A percentile compares a stretch with the other conserved stretches of the same genome.
These are phyloP conservation scores for Luffa acutangula DNA, from an alignment of 306 rosid species.

Conservation along the genomic window DNA sequence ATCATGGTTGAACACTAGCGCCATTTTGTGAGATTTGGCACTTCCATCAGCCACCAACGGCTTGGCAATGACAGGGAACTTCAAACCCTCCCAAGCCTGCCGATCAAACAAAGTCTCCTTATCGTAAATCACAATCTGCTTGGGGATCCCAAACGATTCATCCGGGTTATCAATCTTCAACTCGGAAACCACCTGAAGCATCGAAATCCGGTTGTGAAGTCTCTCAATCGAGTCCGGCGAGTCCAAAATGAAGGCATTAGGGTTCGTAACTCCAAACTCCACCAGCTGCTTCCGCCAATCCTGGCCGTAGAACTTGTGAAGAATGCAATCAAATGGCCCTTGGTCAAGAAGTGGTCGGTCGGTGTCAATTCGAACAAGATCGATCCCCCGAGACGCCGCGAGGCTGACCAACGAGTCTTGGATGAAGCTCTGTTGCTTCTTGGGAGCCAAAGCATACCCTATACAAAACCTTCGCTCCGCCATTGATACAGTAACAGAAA, in stretches of 20 bases:
- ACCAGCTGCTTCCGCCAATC: slow-evolving; percentile 57
- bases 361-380: slow-evolving; percentile 49
- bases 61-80: slow-evolving; percentile 79
- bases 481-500: slow-evolving; percentile 24
- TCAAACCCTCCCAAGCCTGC: slow-evolving; percentile 57
- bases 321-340: slow-evolving; percentile 74
- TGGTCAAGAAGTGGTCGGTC: slow-evolving; percentile 45
- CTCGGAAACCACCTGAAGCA: slow-evolving; percentile 90
- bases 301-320: slow-evolving; percentile 73
- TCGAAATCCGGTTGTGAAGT: slow-evolving; percentile 82
- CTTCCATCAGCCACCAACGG: slow-evolving; percentile 89
- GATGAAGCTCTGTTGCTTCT: slow-evolving; percentile 82
- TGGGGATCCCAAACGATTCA: slow-evolving; percentile 81
- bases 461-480: slow-evolving; percentile 47
- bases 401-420: slow-evolving; percentile 46
- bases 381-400: slow-evolving; percentile 54
- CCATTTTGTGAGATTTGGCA: slow-evolving; percentile 86
- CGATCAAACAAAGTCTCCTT: slow-evolving; percentile 52
- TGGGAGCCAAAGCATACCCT: slow-evolving; percentile 80
- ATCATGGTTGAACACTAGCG: slow-evolving; percentile 53
- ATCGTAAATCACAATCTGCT: slow-evolving; percentile 84
- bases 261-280: slow-evolving; percentile 35
- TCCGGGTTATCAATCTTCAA: slow-evolving; percentile 32
- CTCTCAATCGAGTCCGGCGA: slow-evolving; percentile 71
- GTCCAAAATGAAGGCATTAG: slow-evolving; percentile 55